These are phyloP conservation scores for Tulasnella calospora DNA, from an alignment of 768 basidiomycete species.

Conservation along the genomic window DNA sequence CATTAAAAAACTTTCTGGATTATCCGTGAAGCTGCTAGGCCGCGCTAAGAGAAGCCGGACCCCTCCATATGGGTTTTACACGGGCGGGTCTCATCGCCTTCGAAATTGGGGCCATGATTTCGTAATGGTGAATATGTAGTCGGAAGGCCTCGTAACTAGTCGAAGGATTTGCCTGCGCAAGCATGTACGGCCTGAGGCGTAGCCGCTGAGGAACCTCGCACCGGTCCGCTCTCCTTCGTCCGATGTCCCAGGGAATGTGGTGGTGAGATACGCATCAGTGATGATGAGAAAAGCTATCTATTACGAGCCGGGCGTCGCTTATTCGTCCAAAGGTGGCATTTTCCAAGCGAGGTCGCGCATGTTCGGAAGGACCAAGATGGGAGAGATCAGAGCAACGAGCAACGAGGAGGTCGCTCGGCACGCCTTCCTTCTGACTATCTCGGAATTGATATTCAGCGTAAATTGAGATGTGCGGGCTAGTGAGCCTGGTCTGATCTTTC, in stretches of 20 bases:
- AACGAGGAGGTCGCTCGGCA: slow-evolving; percentile 7
- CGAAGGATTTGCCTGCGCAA: background rate
- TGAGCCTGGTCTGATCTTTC: background rate
- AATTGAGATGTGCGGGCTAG: slow-evolving; percentile 15
- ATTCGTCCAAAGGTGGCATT: background rate
- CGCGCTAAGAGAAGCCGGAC: background rate
- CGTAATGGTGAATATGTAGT: background rate
- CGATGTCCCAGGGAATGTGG: background rate
- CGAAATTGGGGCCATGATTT: background rate
- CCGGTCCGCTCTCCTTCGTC: background rate
- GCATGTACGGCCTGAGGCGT: slow-evolving; percentile 7
- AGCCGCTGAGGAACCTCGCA: background rate
- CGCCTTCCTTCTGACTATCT: slow-evolving; percentile 9
- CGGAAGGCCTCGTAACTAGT: background rate
- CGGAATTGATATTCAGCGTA: slow-evolving; percentile 9
- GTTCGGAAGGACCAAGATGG: background rate
- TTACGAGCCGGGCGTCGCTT: background rate
- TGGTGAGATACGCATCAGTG: background rate
- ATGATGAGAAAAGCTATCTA: background rate
- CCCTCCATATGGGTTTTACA: slow-evolving; percentile 11
- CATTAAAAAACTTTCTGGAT: background rate
- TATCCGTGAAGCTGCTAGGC: background rate
- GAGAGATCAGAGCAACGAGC: background rate
- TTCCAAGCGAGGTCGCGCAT: slow-evolving; percentile 5
- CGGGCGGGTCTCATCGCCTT: slow-evolving; percentile 5